Evolutionary conservation across 495 filamentous ascomycete genomes (phyloP).

Genomic region (Chaetomium fimeti): DNA sequence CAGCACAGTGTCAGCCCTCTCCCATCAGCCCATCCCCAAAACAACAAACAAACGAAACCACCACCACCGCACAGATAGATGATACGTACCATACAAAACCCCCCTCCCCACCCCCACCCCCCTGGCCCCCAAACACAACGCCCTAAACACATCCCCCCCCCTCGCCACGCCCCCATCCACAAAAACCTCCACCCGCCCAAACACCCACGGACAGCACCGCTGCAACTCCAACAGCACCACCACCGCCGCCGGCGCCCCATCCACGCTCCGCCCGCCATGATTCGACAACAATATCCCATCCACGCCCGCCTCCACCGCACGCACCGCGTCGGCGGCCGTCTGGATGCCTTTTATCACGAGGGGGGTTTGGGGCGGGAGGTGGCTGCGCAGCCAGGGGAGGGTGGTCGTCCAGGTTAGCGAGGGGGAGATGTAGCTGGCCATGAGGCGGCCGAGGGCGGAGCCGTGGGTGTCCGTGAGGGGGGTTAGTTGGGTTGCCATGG

Average conservation of each 20-base stretch:
- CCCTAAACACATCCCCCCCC: conserved; percentile 69
- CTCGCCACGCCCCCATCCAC: conserved; percentile 66
- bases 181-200: conserved; percentile 61
- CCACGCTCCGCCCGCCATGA: conserved; percentile 68
- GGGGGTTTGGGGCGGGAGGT: conserved; percentile 43
- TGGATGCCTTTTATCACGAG: conserved; percentile 67
- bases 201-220: conserved; percentile 57
- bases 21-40: neutral
- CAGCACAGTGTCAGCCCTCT: too few relatives aligned
- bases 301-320: conserved; percentile 55
- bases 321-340: conserved; percentile 57
- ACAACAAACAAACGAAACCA: neutral
- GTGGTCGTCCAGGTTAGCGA: conserved; percentile 72
- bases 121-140: conserved; percentile 62
- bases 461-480: conserved; percentile 66
- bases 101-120: conserved; percentile 65
- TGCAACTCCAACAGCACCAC: conserved; percentile 65
- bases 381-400: conserved; percentile 48
- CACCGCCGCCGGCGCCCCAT: conserved; percentile 62
- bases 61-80: neutral
- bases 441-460: conserved; percentile 67
- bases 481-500: conserved; percentile 12
- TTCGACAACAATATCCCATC: conserved; percentile 64
- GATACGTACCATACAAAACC: conserved; percentile 50
- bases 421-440: conserved; percentile 70